A percentile compares a stretch with the other conserved stretches of the same genome.
phyloP scores from a whole-genome alignment of 768 basidiomycete genomes.

The Termitomyces titanicus region DNA sequence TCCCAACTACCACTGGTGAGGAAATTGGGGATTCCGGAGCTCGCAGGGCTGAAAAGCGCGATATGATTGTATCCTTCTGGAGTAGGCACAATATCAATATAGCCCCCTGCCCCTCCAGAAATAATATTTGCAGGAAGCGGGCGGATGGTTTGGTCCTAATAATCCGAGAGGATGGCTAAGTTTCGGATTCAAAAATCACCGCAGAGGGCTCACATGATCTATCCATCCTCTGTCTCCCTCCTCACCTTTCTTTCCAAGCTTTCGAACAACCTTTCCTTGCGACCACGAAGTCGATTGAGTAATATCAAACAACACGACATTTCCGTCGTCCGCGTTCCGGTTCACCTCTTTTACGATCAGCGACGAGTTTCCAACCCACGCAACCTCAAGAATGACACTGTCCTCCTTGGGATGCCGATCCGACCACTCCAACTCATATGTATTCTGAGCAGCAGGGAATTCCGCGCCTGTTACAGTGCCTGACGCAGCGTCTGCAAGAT shows the following conservation, averaged over 20 bases:
- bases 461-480: constrained; percentile 13
- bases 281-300: constrained; percentile 25
- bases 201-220: constrained; percentile 56
- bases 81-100: constrained; percentile 87
- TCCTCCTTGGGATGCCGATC: constrained; percentile 52
- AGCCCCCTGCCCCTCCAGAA: constrained; percentile 51
- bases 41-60: constrained; percentile 83
- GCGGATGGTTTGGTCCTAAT: constrained; percentile 60
- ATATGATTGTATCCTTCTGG: constrained; percentile 87
- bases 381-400: constrained; percentile 76
- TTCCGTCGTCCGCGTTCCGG: constrained; percentile 76
- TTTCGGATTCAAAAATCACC: background rate
- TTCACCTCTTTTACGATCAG: constrained; percentile 87
- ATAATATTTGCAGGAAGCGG: constrained; percentile 47
- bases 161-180: background rate
- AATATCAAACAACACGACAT: constrained; percentile 74
- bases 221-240: constrained; percentile 95
- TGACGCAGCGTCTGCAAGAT: constrained; percentile 34
- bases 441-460: constrained; percentile 36
- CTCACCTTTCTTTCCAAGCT: constrained; percentile 78
- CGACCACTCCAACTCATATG: constrained; percentile 64
- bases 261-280: constrained; percentile 61
- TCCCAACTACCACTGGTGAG: constrained; percentile 91
- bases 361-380: constrained; percentile 77
- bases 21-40: constrained; percentile 67